Evolutionary conservation across 768 basidiomycete species (phyloP).

Genomic region (Grammothele lineata): DNA sequence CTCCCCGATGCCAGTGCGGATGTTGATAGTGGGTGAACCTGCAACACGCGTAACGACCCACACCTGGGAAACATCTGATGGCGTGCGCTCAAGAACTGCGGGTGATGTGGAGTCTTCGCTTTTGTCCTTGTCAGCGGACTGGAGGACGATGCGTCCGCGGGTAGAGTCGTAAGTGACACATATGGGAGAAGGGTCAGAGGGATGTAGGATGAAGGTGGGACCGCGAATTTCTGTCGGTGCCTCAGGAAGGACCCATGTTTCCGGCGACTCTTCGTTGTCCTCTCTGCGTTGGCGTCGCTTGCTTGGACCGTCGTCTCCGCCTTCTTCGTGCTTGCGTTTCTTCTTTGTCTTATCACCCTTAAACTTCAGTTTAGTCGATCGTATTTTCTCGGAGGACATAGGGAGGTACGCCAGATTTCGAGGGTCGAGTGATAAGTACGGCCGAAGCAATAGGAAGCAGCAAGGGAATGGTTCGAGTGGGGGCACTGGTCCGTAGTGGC

Average conservation of each 20-base stretch:
- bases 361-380: conserved; percentile 77
- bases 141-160: conserved; percentile 64
- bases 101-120: conserved; percentile 41
- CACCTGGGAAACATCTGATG: conserved; percentile 82
- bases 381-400: conserved; percentile 46
- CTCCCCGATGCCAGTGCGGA: conserved; percentile 82
- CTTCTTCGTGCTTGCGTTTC: conserved; percentile 67
- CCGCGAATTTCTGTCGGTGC: conserved; percentile 72
- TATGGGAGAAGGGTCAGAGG: conserved; percentile 74
- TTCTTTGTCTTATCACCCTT: conserved; percentile 85
- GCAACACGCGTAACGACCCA: conserved; percentile 89
- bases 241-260: conserved; percentile 79
- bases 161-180: conserved; percentile 77
- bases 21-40: conserved; percentile 78
- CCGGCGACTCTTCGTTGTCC: conserved; percentile 57
- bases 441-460: not conserved
- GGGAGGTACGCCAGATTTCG: not conserved
- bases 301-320: conserved; percentile 38
- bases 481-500: no score
- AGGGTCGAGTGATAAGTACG: no score
- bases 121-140: conserved; percentile 58
- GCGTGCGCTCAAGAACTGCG: conserved; percentile 59
- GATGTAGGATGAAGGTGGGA: conserved; percentile 83
- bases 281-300: conserved; percentile 47
- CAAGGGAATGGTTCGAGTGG: no score